phyloP scores from a whole-genome alignment of 2,329 filamentous ascomycete species.

The Arthrinium puccinioides region DNA sequence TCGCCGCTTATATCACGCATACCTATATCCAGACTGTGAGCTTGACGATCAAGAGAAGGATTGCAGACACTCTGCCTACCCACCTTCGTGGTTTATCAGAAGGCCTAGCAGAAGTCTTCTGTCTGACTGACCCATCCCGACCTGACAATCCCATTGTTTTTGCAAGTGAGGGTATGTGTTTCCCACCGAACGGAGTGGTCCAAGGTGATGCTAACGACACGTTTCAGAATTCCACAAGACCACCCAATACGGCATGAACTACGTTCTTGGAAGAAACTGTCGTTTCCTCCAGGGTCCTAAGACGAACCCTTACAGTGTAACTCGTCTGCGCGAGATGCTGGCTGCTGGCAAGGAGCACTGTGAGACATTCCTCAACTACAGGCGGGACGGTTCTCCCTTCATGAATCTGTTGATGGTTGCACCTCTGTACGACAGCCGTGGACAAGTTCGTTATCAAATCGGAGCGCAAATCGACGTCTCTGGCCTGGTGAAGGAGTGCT shows the following conservation, averaged over 20 bases:
- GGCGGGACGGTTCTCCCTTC: slow-evolving; percentile 69
- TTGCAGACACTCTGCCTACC: slow-evolving; percentile 59
- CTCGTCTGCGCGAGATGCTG: slow-evolving; percentile 54
- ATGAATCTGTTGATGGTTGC: slow-evolving; percentile 73
- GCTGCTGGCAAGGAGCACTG: slow-evolving; percentile 60
- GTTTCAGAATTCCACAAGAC: slow-evolving; percentile 61
- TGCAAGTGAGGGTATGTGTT: slow-evolving; percentile 57
- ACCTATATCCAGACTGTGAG: slow-evolving; percentile 64
- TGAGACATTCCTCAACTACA: slow-evolving; percentile 71
- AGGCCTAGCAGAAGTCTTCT: slow-evolving; percentile 70
- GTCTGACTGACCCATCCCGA: slow-evolving; percentile 65
- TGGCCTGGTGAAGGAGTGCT: slow-evolving; percentile 58
- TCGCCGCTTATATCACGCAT: slow-evolving; percentile 66
- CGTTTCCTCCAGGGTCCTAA: slow-evolving; percentile 71
- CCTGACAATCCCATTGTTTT: slow-evolving; percentile 72
- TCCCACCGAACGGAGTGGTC: too few relatives aligned
- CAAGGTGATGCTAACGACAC: background rate
- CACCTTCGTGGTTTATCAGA: slow-evolving; percentile 64
- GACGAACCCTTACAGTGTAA: slow-evolving; percentile 56
- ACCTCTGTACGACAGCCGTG: slow-evolving; percentile 61
- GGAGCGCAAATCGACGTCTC: slow-evolving; percentile 68
- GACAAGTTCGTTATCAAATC: slow-evolving; percentile 59
- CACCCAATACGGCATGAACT: slow-evolving; percentile 67
- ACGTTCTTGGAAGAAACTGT: slow-evolving; percentile 69
- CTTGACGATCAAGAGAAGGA: slow-evolving; percentile 57